These are phyloP conservation scores for Coprinellus aureogranulatus DNA, from an alignment of 768 basidiomycete species.

Conservation along the genomic window DNA sequence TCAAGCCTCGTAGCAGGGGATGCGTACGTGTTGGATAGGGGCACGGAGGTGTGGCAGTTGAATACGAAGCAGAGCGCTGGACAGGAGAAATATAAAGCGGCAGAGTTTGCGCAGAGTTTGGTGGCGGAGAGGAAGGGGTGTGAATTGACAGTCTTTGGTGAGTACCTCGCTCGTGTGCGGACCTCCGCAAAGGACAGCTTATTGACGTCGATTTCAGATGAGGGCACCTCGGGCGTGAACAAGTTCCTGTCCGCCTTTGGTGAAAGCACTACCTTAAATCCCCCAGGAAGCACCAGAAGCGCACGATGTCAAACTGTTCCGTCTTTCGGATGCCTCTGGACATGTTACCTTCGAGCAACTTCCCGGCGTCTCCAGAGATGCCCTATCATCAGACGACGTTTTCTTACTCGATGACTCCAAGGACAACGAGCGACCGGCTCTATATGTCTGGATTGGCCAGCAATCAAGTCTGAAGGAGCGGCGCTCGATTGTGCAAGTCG, in stretches of 20 bases:
- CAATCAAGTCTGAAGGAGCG: constrained; percentile 45
- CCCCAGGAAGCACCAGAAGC: constrained; percentile 7
- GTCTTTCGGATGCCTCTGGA: constrained; percentile 48
- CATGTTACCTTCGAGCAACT: constrained; percentile 36
- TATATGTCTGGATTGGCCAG: constrained; percentile 62
- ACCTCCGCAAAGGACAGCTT: no score
- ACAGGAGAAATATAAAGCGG: constrained; percentile 59
- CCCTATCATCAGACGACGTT: constrained; percentile 47
- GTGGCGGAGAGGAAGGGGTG: constrained; percentile 40
- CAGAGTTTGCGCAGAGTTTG: constrained; percentile 53
- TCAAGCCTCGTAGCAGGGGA: constrained; percentile 52
- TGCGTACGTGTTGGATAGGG: constrained; percentile 61
- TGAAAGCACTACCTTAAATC: constrained; percentile 22
- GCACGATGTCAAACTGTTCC: constrained; percentile 28
- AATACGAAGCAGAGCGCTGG: constrained; percentile 55
- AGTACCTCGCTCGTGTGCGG: constrained; percentile 11
- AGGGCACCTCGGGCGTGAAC: constrained; percentile 45
- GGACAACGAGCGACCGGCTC: constrained; percentile 32
- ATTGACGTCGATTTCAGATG: constrained; percentile 34
- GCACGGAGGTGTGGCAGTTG: constrained; percentile 49
- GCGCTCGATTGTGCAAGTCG: constrained; percentile 54
- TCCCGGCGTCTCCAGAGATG: constrained; percentile 23
- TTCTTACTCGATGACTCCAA: constrained; percentile 50
- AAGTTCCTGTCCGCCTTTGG: constrained; percentile 52
- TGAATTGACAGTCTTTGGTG: constrained; percentile 50